Evolutionary conservation across 768 basidiomycete species (phyloP).

Genomic region (Tubosaeta brunneosetosa): DNA sequence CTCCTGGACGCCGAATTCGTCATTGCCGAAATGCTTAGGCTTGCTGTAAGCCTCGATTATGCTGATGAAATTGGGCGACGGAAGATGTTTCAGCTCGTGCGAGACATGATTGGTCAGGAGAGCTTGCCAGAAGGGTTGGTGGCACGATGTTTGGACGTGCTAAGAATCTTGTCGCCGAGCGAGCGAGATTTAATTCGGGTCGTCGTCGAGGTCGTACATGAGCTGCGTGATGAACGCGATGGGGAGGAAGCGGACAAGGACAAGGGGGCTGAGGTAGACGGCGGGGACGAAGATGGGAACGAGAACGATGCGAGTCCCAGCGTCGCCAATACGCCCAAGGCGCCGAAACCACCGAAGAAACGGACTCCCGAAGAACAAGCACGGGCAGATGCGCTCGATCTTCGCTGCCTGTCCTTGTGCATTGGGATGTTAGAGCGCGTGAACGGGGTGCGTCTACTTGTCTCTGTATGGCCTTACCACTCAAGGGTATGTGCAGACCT

Average conservation of each 20-base stretch:
- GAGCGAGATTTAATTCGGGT: slow-evolving; percentile 86
- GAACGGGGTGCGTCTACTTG: slow-evolving; percentile 56
- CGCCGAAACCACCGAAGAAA: slow-evolving; percentile 27
- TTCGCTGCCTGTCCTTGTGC: slow-evolving; percentile 71
- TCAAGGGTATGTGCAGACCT: slow-evolving; percentile 33
- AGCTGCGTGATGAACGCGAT: slow-evolving; percentile 51
- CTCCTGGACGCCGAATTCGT: slow-evolving; percentile 46
- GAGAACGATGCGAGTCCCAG: slow-evolving; percentile 8
- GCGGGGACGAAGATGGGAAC: slow-evolving; percentile 12
- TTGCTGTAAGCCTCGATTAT: slow-evolving; percentile 82
- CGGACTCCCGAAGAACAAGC: slow-evolving; percentile 57
- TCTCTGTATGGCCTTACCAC: not conserved
- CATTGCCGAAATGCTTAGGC: slow-evolving; percentile 73
- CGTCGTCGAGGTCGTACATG: slow-evolving; percentile 83
- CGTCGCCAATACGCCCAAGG: slow-evolving; percentile 12
- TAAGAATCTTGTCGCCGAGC: slow-evolving; percentile 62
- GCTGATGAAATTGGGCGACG: slow-evolving; percentile 87
- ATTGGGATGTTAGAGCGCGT: slow-evolving; percentile 85
- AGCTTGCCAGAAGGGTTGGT: slow-evolving; percentile 66
- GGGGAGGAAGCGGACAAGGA: slow-evolving; percentile 37
- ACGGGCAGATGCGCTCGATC: slow-evolving; percentile 58
- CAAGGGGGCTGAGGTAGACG: slow-evolving; percentile 29
- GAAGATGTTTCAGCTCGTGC: slow-evolving; percentile 82
- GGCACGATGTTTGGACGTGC: slow-evolving; percentile 75
- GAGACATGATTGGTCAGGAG: slow-evolving; percentile 77